Evolutionary conservation across 2,329 filamentous ascomycete species (phyloP).

Genomic region (Neonectria neomacrospora): DNA sequence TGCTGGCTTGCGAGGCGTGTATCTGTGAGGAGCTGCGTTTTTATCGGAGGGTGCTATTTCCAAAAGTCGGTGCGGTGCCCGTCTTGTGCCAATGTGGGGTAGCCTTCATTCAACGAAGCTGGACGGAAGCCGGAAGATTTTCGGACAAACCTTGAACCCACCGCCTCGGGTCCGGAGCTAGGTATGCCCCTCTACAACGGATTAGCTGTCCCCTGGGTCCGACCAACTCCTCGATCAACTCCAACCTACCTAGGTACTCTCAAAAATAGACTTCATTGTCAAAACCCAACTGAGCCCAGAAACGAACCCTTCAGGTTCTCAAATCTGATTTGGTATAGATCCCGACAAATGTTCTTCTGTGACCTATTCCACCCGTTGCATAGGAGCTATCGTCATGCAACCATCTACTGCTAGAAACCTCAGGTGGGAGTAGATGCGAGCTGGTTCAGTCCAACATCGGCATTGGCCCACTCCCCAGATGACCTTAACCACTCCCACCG

Average conservation of each 20-base stretch:
- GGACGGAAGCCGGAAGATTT: slow-evolving; percentile 39
- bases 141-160: slow-evolving; percentile 41
- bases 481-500: neutral
- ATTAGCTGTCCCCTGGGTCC: neutral
- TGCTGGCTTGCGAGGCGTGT: slow-evolving; percentile 32
- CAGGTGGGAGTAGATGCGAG: neutral
- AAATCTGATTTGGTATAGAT: neutral
- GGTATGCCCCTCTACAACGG: neutral
- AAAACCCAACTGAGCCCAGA: neutral
- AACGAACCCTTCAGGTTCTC: neutral
- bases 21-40: slow-evolving; percentile 48
- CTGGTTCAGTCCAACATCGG: neutral
- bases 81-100: slow-evolving; percentile 54
- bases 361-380: neutral
- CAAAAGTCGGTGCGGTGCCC: slow-evolving; percentile 54
- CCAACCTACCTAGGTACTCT: no score
- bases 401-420: neutral
- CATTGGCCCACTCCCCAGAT: neutral
- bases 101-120: slow-evolving; percentile 27
- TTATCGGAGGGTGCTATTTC: slow-evolving; percentile 50
- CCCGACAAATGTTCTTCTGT: no score
- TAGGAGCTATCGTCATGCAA: neutral
- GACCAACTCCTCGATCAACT: neutral
- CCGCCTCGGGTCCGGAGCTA: slow-evolving; percentile 19
- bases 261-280: neutral